Conservation (phyloP, 2,329 filamentous ascomycete species). For the Sporothrix globosa region DNA sequence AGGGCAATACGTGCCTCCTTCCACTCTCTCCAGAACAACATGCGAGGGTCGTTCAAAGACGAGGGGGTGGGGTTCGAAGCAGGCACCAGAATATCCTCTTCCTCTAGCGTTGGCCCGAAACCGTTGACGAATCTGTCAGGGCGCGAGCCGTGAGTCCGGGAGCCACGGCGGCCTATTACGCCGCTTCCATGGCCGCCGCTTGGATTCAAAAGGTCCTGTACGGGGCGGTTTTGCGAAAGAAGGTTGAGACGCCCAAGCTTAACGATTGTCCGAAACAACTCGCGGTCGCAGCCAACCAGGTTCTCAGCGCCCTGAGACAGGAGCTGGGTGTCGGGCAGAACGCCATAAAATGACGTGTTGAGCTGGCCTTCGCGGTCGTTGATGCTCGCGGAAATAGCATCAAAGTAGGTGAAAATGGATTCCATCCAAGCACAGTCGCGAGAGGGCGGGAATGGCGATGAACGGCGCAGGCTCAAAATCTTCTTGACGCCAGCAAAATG, state of each 20-base stretch:
- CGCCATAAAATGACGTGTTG: constrained; percentile 65
- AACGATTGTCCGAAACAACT: constrained; percentile 83
- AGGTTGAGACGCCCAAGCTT: constrained; percentile 83
- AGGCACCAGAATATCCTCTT: constrained; percentile 55
- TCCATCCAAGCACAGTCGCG: constrained; percentile 87
- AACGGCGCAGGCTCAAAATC: constrained; percentile 74
- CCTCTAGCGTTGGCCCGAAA: constrained; percentile 60
- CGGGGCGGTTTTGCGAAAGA: constrained; percentile 70
- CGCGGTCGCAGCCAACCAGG: constrained; percentile 81
- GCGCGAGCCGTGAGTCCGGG: constrained; percentile 41
- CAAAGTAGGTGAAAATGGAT: constrained; percentile 90
- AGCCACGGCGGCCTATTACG: constrained; percentile 37
- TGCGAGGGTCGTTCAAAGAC: constrained; percentile 61
- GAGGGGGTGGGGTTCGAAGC: constrained; percentile 49
- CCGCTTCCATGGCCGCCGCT: constrained; percentile 22
- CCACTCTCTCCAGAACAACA: constrained; percentile 85
- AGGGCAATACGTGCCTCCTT: constrained; percentile 74
- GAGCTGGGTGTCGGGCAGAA: constrained; percentile 52
- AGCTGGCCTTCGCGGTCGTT: constrained; percentile 90
- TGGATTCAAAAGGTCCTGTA: constrained; percentile 47
- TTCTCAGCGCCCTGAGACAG: constrained; percentile 73
- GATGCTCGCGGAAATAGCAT: constrained; percentile 87
- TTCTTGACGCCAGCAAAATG: constrained; percentile 94
- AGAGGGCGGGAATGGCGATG: constrained; percentile 54
- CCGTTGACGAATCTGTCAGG: constrained; percentile 54